Conservation (phyloP, 2,329 filamentous ascomycete genomes). For the Neurospora crassa region DNA sequence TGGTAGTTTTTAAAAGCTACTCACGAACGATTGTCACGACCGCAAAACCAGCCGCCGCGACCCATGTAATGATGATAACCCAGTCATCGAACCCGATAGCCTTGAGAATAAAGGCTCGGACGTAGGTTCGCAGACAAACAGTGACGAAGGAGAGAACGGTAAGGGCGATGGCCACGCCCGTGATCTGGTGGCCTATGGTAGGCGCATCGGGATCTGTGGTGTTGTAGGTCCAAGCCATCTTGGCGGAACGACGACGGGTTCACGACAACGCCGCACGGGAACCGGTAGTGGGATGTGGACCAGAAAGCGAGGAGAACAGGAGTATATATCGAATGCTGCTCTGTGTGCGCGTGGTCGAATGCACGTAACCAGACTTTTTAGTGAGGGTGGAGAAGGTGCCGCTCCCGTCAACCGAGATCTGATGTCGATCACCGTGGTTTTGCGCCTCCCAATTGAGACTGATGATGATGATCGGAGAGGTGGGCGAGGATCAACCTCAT, state of each 20-base stretch:
- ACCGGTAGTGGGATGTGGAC: background rate
- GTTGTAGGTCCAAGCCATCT: constrained; percentile 30
- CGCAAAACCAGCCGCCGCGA: constrained; percentile 26
- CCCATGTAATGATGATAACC: constrained; percentile 23
- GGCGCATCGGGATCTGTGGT: constrained; percentile 22
- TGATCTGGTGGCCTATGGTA: constrained; percentile 26
- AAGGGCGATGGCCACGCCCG: constrained; percentile 21
- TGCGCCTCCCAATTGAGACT: background rate
- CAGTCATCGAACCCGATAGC: constrained; percentile 27
- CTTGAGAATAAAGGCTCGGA: constrained; percentile 24
- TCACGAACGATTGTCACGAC: constrained; percentile 27
- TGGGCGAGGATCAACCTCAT: background rate
- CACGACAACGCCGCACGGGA: background rate
- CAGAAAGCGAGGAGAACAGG: background rate
- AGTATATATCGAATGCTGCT: background rate
- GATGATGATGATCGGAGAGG: background rate
- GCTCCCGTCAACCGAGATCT: background rate
- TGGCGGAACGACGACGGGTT: background rate
- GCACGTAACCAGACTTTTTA: background rate
- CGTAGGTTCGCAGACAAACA: constrained; percentile 25
- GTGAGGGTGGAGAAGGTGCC: background rate
- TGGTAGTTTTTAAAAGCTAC: constrained; percentile 7
- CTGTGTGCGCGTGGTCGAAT: background rate
- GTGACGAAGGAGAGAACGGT: constrained; percentile 23
- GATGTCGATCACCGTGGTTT: background rate